Evolutionary conservation across 129 eudicot species (phyloP), one percentile per base, ranked within the genome.

Genomic region (Sambucus nigra): DNA sequence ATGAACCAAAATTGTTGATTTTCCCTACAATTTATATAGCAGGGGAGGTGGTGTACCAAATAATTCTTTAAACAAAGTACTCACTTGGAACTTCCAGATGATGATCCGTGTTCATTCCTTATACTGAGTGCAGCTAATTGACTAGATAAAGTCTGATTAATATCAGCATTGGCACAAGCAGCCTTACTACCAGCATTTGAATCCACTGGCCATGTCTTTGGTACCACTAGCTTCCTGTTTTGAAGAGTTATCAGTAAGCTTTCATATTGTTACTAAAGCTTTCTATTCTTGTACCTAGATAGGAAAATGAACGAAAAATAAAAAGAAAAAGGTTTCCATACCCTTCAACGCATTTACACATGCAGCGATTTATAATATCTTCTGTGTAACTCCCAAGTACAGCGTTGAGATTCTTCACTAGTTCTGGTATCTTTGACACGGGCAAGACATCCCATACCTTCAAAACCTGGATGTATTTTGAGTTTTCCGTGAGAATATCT

Each of bases 391-490:
- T 66, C 42, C 76, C 75, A 54, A 75, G 70, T 6, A 64, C 51
- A 9, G 29, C n/a, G 40, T 73, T 69, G 20, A 86, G 65, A 12
- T 41, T 42, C 61, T 41, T 70, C 1, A 70, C 69, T n/a, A 73
- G 53, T 39, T 81, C 56, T 38, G 67, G 61, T n/a, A 70, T 42
- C 64, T 86, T 67, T 5, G 24, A 48, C 7, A 22, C 18, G 25
- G 87, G 75, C 35, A 75, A 50, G 35, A 78, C 28, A 64, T 78
- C 78, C 81, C 78, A 81, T 5, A 86, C 44, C 65, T 75, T 86
- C 11, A 78, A 7, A 21, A 78, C 78, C 63, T 86, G 95, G 25
- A 71, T 44, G 54, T 72, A 68, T 33, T 22, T 21, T 27, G 75
- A 51, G 13, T 62, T 67, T 52, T 78, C 71, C 54, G 28, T 70